Percentiles rank a stretch among this genome's conserved stretches.
Evolutionary conservation across 2,329 filamentous ascomycete species (phyloP).

Genomic region (Aspergillus candidus): DNA sequence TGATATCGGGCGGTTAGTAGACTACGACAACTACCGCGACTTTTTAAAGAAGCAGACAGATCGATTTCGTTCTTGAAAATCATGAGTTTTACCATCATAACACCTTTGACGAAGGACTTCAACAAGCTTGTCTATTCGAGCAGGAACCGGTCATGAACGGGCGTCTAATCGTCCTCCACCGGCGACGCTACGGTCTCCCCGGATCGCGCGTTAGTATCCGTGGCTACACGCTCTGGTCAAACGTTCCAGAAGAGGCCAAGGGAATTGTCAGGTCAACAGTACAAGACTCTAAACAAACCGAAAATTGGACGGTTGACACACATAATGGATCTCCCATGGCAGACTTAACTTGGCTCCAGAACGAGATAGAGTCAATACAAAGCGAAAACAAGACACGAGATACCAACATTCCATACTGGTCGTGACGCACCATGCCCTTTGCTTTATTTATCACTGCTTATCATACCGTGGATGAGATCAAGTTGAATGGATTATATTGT

Average conservation of each 20-base stretch:
- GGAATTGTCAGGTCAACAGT: slow-evolving; percentile 41
- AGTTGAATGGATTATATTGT: too few species aligned
- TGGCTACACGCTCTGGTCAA: slow-evolving; percentile 55
- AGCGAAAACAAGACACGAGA: slow-evolving; percentile 1
- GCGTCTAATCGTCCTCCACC: slow-evolving; percentile 24
- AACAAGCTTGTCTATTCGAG: slow-evolving; percentile 22
- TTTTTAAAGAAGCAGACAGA: slow-evolving; percentile 20
- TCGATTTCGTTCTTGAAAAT: slow-evolving; percentile 20
- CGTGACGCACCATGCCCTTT: slow-evolving; percentile 52
- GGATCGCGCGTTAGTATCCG: slow-evolving; percentile 44
- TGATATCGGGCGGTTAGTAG: slow-evolving; percentile 19
- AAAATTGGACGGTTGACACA: slow-evolving; percentile 44
- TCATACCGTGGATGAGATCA: too few species aligned
- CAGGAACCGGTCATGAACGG: slow-evolving; percentile 21
- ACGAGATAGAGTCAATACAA: slow-evolving; percentile 27
- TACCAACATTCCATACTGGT: slow-evolving; percentile 37
- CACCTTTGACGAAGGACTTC: slow-evolving; percentile 15
- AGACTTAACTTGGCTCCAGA: slow-evolving; percentile 49
- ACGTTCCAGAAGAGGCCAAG: slow-evolving; percentile 37
- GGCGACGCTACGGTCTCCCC: slow-evolving; percentile 20
- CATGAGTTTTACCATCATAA: slow-evolving; percentile 24
- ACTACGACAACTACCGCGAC: slow-evolving; percentile 20
- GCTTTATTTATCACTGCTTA: too few species aligned
- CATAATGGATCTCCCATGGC: slow-evolving; percentile 46
- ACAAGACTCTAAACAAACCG: slow-evolving; percentile 52